Percentiles rank a stretch among this genome's conserved stretches.
Conservation (phyloP, 164 flowering plant species). For the Protea cynaroides region DNA sequence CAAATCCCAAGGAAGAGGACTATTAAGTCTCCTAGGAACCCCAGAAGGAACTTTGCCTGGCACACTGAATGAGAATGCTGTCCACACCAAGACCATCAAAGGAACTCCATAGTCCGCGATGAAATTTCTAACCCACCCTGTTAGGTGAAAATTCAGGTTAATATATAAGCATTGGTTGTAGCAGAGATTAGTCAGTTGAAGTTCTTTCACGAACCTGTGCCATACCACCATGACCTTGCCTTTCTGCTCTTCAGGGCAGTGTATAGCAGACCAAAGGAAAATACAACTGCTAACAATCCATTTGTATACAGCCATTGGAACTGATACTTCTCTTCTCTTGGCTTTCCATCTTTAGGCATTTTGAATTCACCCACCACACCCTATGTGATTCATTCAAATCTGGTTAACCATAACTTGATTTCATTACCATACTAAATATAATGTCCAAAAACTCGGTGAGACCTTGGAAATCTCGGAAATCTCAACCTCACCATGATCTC, state of each 20-base stretch:
- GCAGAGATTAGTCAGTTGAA: background rate
- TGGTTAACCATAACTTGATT: background rate
- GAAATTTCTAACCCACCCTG: conserved; percentile 43
- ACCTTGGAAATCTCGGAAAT: too few relatives aligned
- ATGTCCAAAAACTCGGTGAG: too few relatives aligned
- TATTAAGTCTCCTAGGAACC: conserved; percentile 48
- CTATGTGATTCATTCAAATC: conserved; percentile 22
- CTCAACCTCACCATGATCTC: too few relatives aligned
- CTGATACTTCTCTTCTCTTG: conserved; percentile 17
- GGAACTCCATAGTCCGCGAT: conserved; percentile 60
- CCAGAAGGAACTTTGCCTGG: conserved; percentile 41
- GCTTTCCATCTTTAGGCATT: conserved; percentile 25
- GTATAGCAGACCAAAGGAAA: conserved; percentile 43
- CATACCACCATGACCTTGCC: conserved; percentile 60
- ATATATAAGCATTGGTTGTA: background rate
- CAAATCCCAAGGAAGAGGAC: conserved; percentile 43
- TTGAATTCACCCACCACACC: conserved; percentile 44
- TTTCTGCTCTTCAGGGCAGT: conserved; percentile 54
- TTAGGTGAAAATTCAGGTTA: background rate
- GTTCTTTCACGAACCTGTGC: conserved; percentile 34
- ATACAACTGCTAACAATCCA: conserved; percentile 42
- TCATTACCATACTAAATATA: background rate
- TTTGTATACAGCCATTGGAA: conserved; percentile 49
- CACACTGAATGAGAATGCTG: conserved; percentile 39
- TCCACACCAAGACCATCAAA: conserved; percentile 45